Conservation (phyloP, 176 grass and related monocot genomes). For the Chloris gayana region DNA sequence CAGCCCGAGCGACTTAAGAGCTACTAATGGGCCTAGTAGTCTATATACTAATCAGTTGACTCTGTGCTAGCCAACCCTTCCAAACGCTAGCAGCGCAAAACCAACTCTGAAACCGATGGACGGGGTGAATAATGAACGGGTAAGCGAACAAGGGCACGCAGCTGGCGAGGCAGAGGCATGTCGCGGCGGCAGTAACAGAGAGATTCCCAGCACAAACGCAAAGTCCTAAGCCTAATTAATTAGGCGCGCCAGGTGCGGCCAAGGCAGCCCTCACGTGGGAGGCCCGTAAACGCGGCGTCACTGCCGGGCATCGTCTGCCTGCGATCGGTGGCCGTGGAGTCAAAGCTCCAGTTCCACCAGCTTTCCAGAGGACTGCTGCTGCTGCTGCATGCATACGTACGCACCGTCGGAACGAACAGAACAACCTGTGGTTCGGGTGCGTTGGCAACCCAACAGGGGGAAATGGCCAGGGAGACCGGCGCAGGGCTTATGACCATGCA, state of each 20-base stretch:
- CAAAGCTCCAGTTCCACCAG: background rate
- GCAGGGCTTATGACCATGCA: constrained; percentile 34
- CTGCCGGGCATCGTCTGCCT: too few species aligned
- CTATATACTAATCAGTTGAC: constrained; percentile 18
- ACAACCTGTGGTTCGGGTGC: background rate
- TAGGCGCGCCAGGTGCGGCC: constrained; percentile 9
- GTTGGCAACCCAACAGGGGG: background rate
- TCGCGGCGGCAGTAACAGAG: constrained; percentile 20
- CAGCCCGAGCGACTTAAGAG: background rate
- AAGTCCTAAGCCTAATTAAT: constrained; percentile 41
- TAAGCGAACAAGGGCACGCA: constrained; percentile 3
- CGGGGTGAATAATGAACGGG: background rate
- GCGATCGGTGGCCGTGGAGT: background rate
- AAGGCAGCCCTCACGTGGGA: constrained; percentile 48
- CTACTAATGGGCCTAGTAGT: background rate
- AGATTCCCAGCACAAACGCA: constrained; percentile 56
- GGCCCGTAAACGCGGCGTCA: constrained; percentile 44
- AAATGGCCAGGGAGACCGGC: constrained; percentile 41
- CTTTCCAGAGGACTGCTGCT: background rate
- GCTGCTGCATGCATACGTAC: background rate
- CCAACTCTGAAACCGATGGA: constrained; percentile 30
- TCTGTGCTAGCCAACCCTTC: background rate
- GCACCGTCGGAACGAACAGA: background rate
- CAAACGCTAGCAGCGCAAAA: constrained; percentile 9
- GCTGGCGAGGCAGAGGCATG: constrained; percentile 13